Conservation (phyloP, 2,329 filamentous ascomycete species). For the Nothomitra cinnamomea region DNA sequence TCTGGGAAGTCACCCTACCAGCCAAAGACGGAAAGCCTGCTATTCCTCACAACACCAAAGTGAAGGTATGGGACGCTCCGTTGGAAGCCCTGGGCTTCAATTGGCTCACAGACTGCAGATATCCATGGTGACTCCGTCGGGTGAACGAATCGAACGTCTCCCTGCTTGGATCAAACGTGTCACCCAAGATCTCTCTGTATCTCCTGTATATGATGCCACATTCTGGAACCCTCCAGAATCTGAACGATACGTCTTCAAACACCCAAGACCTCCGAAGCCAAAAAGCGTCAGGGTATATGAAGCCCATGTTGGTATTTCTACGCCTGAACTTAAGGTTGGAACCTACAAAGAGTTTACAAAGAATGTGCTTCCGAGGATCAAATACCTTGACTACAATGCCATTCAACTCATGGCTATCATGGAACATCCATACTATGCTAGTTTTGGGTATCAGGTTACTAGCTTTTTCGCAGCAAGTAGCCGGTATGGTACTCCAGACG, state of each 20-base stretch:
- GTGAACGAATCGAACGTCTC: conserved; percentile 70
- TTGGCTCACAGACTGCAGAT: conserved; percentile 37
- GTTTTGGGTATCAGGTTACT: conserved; percentile 97
- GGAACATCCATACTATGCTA: conserved; percentile 99
- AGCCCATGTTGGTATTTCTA: conserved; percentile 96
- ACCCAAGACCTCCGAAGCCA: conserved; percentile 68
- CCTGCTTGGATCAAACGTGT: conserved; percentile 97
- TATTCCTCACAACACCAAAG: conserved; percentile 84
- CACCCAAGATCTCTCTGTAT: conserved; percentile 79
- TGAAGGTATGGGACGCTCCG: conserved; percentile 50
- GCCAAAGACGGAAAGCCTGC: conserved; percentile 55
- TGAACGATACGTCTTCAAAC: conserved; percentile 71
- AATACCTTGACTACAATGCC: conserved; percentile 81
- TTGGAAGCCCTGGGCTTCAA: not conserved
- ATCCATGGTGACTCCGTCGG: conserved; percentile 61
- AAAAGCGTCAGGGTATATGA: conserved; percentile 84
- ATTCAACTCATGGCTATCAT: conserved; percentile 98
- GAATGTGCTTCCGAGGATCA: conserved; percentile 82
- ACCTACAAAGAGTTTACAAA: conserved; percentile 96
- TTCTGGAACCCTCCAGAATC: conserved; percentile 86
- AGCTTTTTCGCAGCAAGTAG: conserved; percentile 97
- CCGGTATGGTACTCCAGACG: conserved; percentile 82
- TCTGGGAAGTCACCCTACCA: conserved; percentile 69
- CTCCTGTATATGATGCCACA: conserved; percentile 80
- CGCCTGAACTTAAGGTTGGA: conserved; percentile 70